Percentiles rank a stretch among this genome's conserved stretches.
Evolutionary conservation across 2,329 filamentous ascomycete species (phyloP).

Genomic region (Lasiodiplodia sp.): DNA sequence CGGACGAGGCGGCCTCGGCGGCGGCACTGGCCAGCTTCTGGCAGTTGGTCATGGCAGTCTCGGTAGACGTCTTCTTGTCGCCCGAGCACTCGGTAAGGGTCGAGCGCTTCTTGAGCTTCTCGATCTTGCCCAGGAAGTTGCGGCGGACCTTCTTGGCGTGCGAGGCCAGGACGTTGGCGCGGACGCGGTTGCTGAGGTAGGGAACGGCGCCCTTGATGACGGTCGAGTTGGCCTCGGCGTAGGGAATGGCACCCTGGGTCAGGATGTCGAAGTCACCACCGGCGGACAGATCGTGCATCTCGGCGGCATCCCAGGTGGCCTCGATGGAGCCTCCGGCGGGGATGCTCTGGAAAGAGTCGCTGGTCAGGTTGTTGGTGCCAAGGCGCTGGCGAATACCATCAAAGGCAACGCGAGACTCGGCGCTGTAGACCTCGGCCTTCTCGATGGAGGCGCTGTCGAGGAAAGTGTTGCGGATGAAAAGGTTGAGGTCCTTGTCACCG

Average conservation of each 20-base stretch:
- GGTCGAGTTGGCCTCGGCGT: conserved; percentile 60
- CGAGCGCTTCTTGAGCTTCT: conserved; percentile 50
- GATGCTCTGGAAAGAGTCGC: conserved; percentile 61
- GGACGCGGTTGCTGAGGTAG: conserved; percentile 67
- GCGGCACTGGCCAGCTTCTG: conserved; percentile 61
- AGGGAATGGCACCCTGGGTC: conserved; percentile 64
- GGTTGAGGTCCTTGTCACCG: conserved; percentile 57
- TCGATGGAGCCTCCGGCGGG: conserved; percentile 57
- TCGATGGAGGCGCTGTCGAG: conserved; percentile 60
- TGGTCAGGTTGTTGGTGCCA: conserved; percentile 55
- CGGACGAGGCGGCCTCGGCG: conserved; percentile 59
- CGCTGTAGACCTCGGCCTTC: conserved; percentile 58
- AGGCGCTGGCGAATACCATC: conserved; percentile 60
- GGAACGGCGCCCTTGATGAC: conserved; percentile 62
- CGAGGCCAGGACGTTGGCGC: conserved; percentile 63
- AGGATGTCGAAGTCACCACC: conserved; percentile 64
- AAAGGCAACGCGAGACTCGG: conserved; percentile 57
- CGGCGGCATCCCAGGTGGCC: conserved; percentile 62
- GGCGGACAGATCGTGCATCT: conserved; percentile 60
- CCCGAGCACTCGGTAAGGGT: conserved; percentile 60
- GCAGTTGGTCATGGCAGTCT: conserved; percentile 63
- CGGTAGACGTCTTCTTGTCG: conserved; percentile 52
- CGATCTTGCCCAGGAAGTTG: conserved; percentile 45
- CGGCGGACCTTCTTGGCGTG: conserved; percentile 58
- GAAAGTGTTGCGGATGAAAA: conserved; percentile 61